Base-by-base conservation (phyloP, 2,329 filamentous ascomycete genomes). In the Neofusicoccum umdonicola region DNA sequence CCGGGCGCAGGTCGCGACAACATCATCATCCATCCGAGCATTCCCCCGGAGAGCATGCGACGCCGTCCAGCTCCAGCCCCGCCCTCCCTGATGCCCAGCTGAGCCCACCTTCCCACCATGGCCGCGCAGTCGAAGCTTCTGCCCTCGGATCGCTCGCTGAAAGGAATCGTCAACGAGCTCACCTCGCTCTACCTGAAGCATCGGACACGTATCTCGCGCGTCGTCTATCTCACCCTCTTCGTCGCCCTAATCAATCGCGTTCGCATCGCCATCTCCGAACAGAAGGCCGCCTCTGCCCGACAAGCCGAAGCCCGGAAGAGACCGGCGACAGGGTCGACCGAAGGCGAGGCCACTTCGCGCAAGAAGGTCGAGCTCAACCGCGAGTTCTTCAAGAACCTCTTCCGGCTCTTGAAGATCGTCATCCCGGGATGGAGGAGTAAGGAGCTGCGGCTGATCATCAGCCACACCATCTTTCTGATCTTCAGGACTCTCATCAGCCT, bases 311-410 rank as follows among this genome's bases (percentile, higher is more conserved):
- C 84, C 75, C 77, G 87, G 74, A 72, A 85, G 78, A 72, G 87
- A 76, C 69, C 84, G 74, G 73, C 68, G 0, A 76, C 72, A 6
- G 73, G 69, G 22, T 51, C 69, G 13, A 67, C 69, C 41, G 77
- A 77, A 13, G 77, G 74, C 34, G 77, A 78, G 65, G 73, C 73
- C 9, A 78, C 68, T 56, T 73, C 69, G 68, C 86, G 85, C 73
- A 92, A 92, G 80, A 94, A 91, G 79, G 93, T 97, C 63, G 94
- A 96, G 79, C 81, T 99, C 70, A 96, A 99, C 76, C 85, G 92
- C 72, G 94, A 97, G 71, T 92, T 92, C 77, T 89, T 91, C 76
- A 87, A 88, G 69, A 92, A 89, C 66, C 79, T 99, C 69, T 81
- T 95, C 69, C 84, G 89, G 44, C 79, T 99, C 72, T 76, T 97